A percentile compares a stretch with the other conserved stretches of the same genome.
phyloP scores from a whole-genome alignment of 2,329 filamentous ascomycete species.

The Xylariaceae sp. region DNA sequence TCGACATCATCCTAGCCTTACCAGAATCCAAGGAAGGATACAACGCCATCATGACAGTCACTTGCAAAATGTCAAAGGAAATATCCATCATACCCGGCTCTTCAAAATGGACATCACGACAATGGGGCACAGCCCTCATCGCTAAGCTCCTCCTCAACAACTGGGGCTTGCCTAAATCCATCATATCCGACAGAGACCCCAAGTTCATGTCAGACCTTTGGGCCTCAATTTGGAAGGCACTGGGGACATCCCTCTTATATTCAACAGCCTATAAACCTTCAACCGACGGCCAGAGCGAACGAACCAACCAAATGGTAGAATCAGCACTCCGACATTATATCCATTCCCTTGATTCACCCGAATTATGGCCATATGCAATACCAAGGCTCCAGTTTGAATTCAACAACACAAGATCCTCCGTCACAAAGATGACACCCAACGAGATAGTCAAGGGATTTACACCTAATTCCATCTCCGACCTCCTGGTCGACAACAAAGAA shows the following conservation, averaged over 20 bases:
- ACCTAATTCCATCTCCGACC: background rate
- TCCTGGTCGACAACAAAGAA: background rate
- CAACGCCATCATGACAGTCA: background rate
- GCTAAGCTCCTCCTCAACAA: background rate
- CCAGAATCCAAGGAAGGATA: background rate
- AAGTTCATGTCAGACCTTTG: background rate
- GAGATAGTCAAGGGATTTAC: background rate
- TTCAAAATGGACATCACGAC: background rate
- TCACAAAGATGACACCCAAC: background rate
- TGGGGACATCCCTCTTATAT: background rate
- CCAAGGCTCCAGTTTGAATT: conserved; percentile 1
- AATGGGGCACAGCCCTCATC: background rate
- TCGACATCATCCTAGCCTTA: background rate
- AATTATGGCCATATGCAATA: background rate
- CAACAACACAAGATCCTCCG: background rate
- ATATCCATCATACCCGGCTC: background rate
- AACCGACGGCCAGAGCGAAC: background rate
- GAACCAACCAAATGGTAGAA: background rate
- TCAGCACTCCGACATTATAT: background rate
- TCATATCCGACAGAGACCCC: background rate
- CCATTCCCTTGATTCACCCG: background rate
- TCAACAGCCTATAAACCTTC: background rate
- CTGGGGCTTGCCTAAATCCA: background rate
- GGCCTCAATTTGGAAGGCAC: background rate
- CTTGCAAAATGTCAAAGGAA: background rate